Conservation (phyloP, 352 stramenopile genomes). For the Phytophthora multivora region DNA sequence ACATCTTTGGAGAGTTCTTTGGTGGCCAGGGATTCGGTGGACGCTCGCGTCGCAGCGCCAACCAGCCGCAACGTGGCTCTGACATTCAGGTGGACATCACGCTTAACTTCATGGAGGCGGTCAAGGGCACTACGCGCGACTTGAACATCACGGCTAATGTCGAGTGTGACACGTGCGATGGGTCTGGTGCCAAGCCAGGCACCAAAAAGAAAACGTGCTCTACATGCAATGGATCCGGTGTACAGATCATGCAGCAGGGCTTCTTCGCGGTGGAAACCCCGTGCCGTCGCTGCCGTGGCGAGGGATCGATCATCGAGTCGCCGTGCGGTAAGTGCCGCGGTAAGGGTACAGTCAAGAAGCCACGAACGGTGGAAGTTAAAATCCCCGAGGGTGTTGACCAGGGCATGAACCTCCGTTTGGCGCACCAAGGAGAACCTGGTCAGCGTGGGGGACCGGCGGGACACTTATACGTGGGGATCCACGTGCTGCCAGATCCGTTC, state of each 20-base stretch:
- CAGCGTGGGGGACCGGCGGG: slow-evolving; percentile 87
- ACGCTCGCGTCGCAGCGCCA: slow-evolving; percentile 65
- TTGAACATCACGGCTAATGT: slow-evolving; percentile 82
- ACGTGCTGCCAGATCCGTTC: slow-evolving; percentile 94
- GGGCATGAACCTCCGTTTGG: slow-evolving; percentile 95
- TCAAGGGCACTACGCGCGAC: slow-evolving; percentile 92
- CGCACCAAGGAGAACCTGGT: slow-evolving; percentile 91
- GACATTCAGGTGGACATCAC: slow-evolving; percentile 95
- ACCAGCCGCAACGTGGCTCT: slow-evolving; percentile 85
- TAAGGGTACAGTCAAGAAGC: slow-evolving; percentile 88
- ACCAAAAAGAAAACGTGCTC: slow-evolving; percentile 83
- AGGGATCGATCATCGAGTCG: slow-evolving; percentile 85
- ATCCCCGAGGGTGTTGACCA: slow-evolving; percentile 96
- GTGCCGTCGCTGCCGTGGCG: slow-evolving; percentile 82
- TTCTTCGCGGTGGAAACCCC: slow-evolving; percentile 91
- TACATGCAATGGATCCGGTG: slow-evolving; percentile 81
- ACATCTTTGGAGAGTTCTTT: slow-evolving; percentile 92
- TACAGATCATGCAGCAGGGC: slow-evolving; percentile 88
- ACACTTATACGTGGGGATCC: slow-evolving; percentile 95
- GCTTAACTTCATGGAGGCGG: slow-evolving; percentile 95
- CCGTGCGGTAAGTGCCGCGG: slow-evolving; percentile 82
- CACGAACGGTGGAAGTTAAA: slow-evolving; percentile 92
- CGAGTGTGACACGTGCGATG: slow-evolving; percentile 78
- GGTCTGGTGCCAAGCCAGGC: slow-evolving; percentile 81
- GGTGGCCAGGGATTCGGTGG: slow-evolving; percentile 72